Base-by-base conservation (phyloP, 352 stramenopile species). In the Phytopythium cucurbitacearum region DNA sequence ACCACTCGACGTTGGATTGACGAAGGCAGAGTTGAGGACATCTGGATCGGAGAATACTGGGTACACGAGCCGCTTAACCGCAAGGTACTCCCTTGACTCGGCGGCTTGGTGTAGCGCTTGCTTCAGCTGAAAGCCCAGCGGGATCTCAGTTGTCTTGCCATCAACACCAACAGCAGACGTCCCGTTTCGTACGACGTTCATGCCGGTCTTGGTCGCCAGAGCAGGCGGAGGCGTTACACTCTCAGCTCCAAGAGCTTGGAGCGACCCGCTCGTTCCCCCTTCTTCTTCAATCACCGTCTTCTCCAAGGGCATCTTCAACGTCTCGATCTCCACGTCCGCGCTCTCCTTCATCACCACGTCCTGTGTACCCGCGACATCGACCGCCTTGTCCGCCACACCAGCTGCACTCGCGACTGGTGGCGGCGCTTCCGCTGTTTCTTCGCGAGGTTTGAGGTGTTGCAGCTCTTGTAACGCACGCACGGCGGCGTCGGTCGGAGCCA, bases 51-150 rank as follows among this genome's bases (percentile, higher is more conserved):
- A 91, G 51, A 91, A 91, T 5, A 82, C 63, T 36, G 76, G 58
- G 55, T 91, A 91, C 54, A 89, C 67, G 12, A 89, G 55, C n/a
- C 55, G 61, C 64, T 87, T 89, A 8, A 81, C 76, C 11, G 66
- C 60, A 38, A 69, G 60, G 38, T 81, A 85, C 40, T 87, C 78
- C 10, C 70, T 46, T 0, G 62, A 72, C 38, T 78, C 60, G 0
- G 39, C 63, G 5, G 75, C 78, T 0, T 69, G 41, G 12, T 67
- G 64, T 36, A 89, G 51, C 6, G 68, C 71, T 9, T 67, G 55
- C 43, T 82, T 67, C 16, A 89, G 57, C 41, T 76, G 65, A 5
- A 54, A 46, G 5, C 73, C 78, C 34, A 86, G 60, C n/a, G 69
- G 53, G 16, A 45, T 28, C 21, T 28, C 21, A 28, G 21, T 28